Evolutionary conservation across 139 green algal genomes (phyloP).

Genomic region (Picochlorum sp.): DNA sequence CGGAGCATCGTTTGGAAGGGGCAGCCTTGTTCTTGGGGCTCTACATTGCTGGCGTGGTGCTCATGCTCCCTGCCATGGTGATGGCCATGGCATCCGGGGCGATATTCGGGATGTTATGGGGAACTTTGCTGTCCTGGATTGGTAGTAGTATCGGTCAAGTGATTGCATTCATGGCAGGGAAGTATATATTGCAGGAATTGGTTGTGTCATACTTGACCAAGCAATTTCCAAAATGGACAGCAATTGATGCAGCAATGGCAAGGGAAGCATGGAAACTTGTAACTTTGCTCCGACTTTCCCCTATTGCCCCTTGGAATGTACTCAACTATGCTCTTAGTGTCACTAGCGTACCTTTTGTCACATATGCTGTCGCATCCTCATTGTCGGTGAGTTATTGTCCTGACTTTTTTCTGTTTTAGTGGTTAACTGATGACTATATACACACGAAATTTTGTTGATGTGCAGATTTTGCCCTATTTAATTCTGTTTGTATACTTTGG

Average conservation of each 20-base stretch:
- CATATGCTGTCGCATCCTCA: conserved; percentile 27
- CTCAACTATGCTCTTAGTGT: conserved; percentile 45
- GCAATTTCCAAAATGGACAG: conserved; percentile 41
- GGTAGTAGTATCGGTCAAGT: conserved; percentile 30
- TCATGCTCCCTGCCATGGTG: conserved; percentile 41
- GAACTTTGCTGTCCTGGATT: conserved; percentile 32
- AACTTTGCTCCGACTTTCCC: conserved; percentile 39
- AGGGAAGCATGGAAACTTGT: conserved; percentile 52
- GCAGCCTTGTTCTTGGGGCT: conserved; percentile 13
- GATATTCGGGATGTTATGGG: conserved; percentile 31
- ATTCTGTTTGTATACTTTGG: conserved; percentile 64
- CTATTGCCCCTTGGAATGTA: conserved; percentile 49
- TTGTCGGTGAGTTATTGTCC: no score
- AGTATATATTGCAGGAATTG: conserved; percentile 39
- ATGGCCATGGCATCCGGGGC: conserved; percentile 39
- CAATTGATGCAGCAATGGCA: conserved; percentile 28
- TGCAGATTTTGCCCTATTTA: conserved; percentile 28
- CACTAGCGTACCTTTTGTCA: conserved; percentile 31
- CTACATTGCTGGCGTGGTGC: conserved; percentile 29
- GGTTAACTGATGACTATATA: background rate
- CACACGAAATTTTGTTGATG: background rate
- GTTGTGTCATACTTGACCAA: conserved; percentile 25
- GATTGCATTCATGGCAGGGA: conserved; percentile 35
- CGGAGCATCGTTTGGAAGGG: conserved; percentile 19
- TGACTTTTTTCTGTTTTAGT: no score